Conservation (phyloP, 1,139 yeast species). For the Hemisphaericaspora subhashii region DNA sequence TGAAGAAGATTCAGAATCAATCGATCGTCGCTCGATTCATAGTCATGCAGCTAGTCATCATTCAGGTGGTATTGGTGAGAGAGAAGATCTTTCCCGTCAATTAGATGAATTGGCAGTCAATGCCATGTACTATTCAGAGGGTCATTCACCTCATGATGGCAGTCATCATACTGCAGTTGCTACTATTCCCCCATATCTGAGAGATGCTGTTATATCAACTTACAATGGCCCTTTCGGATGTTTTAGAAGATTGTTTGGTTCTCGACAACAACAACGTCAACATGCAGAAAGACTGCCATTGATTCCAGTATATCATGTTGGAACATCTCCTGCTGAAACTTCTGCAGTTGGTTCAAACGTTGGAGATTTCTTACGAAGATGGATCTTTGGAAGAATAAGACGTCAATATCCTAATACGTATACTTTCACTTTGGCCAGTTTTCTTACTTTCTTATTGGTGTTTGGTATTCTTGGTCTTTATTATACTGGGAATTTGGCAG, state of each 20-base stretch:
- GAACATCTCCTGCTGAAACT: background rate
- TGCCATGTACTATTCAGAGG: constrained; percentile 5
- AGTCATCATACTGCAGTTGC: background rate
- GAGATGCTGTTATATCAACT: constrained; percentile 2
- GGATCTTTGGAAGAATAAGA: constrained; percentile 10
- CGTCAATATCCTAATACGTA: constrained; percentile 9
- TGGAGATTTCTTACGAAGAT: constrained; percentile 8
- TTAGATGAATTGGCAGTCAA: constrained; percentile 3
- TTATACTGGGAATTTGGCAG: constrained; percentile 20
- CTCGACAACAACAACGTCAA: background rate
- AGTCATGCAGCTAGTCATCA: background rate
- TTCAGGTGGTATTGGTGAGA: background rate
- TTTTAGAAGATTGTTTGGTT: constrained; percentile 3
- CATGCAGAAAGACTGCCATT: constrained; percentile 3
- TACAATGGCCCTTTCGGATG: constrained; percentile 4
- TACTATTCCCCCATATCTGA: background rate
- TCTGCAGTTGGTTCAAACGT: background rate
- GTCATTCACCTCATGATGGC: background rate
- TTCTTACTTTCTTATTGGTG: constrained; percentile 12
- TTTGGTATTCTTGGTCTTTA: constrained; percentile 12
- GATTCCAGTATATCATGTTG: constrained; percentile 3
- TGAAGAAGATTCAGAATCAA: background rate
- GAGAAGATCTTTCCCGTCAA: constrained; percentile 2
- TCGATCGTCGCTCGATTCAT: background rate
- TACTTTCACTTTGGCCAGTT: constrained; percentile 11